Conservation (phyloP, 2,329 filamentous ascomycete species). For the Tolypocladium tundrense region DNA sequence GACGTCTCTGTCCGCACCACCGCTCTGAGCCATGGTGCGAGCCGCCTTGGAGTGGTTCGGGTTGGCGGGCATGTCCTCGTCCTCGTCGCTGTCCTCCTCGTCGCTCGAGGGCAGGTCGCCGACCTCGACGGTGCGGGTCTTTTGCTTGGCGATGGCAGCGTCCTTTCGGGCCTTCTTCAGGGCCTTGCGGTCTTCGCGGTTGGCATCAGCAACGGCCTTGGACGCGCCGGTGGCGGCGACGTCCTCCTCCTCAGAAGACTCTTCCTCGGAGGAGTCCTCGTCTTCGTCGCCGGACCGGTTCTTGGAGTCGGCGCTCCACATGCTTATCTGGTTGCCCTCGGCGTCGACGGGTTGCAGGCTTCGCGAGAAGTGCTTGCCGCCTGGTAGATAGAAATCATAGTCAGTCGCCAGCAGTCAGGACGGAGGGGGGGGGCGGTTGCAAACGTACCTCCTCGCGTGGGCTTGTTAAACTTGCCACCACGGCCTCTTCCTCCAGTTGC, state of each 20-base stretch:
- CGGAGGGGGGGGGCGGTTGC: neutral
- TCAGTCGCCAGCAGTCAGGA: neutral
- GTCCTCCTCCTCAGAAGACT: constrained; percentile 33
- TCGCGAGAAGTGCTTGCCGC: constrained; percentile 91
- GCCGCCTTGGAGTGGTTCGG: constrained; percentile 81
- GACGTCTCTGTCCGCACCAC: constrained; percentile 17
- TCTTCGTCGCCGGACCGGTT: constrained; percentile 35
- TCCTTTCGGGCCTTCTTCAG: constrained; percentile 86
- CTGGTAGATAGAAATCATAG: constrained; percentile 31
- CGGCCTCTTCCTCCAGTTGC: constrained; percentile 47
- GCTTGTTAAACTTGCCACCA: constrained; percentile 91
- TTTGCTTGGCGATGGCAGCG: constrained; percentile 71
- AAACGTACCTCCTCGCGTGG: constrained; percentile 70
- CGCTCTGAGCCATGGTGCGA: constrained; percentile 40
- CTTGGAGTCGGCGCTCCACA: constrained; percentile 61
- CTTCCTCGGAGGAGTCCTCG: constrained; percentile 34
- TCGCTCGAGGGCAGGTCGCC: constrained; percentile 77
- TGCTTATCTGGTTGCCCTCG: constrained; percentile 79
- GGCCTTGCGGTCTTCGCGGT: constrained; percentile 79
- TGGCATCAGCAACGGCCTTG: constrained; percentile 38
- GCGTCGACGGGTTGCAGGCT: constrained; percentile 80
- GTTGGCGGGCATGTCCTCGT: constrained; percentile 69
- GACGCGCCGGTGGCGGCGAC: constrained; percentile 33
- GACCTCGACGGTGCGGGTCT: constrained; percentile 61
- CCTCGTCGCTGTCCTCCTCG: constrained; percentile 45